phyloP scores from a whole-genome alignment of 495 filamentous ascomycete species.

The Aspergillus wentii region DNA sequence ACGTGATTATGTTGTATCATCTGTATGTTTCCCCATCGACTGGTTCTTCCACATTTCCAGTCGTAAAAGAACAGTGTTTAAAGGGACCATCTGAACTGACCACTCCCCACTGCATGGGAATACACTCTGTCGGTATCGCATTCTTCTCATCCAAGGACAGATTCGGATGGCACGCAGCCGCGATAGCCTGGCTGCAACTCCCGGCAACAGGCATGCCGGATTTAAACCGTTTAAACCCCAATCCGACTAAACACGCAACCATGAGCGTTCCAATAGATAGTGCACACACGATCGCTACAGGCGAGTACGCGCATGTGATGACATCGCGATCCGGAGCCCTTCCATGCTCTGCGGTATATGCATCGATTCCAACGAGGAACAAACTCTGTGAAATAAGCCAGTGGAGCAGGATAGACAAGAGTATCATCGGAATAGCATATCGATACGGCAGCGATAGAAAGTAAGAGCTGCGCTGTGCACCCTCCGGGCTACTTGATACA shows the following conservation, averaged over 20 bases:
- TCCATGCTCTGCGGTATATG: conserved; percentile 1
- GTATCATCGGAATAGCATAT: conserved; percentile 33
- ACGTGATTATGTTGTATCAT: too few species aligned
- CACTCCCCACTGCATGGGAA: conserved; percentile 51
- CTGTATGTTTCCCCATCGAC: too few species aligned
- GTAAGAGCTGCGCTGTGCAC: conserved; percentile 40
- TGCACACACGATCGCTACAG: conserved; percentile 18
- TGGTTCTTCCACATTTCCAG: conserved; percentile 45
- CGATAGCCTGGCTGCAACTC: conserved; percentile 36
- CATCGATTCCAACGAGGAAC: conserved; percentile 27
- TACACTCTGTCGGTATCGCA: background rate
- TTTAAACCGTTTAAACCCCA: conserved; percentile 15
- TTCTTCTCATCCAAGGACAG: conserved; percentile 5
- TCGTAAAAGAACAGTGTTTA: conserved; percentile 10
- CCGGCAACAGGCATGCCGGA: conserved; percentile 32
- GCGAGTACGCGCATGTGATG: conserved; percentile 26
- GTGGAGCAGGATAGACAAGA: conserved; percentile 27
- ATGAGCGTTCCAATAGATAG: conserved; percentile 18
- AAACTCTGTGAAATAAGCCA: conserved; percentile 37
- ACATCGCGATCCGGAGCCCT: conserved; percentile 7
- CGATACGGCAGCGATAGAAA: conserved; percentile 42
- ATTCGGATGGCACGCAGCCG: conserved; percentile 31
- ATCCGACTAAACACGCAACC: conserved; percentile 14
- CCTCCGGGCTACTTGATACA: conserved; percentile 32
- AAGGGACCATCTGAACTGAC: conserved; percentile 24